phyloP scores from a whole-genome alignment of 2,329 filamentous ascomycete genomes.

The Septoria linicola region DNA sequence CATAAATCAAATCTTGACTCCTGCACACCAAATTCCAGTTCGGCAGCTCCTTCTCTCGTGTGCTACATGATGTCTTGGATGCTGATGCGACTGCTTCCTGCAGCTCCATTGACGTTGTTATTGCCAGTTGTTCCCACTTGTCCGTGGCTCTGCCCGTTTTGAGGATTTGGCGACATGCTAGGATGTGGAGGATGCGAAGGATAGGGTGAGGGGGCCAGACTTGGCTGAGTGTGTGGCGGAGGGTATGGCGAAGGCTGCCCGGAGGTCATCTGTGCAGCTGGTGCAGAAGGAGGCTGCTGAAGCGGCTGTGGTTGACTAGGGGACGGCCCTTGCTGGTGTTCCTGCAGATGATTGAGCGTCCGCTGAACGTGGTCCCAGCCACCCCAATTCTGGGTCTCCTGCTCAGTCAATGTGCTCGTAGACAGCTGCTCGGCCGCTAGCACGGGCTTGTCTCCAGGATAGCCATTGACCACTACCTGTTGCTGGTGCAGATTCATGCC shows the following conservation, averaged over 20 bases:
- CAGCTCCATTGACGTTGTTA: conserved; percentile 11
- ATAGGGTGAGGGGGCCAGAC: conserved; percentile 20
- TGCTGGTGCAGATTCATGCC: conserved; percentile 25
- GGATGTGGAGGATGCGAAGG: conserved; percentile 15
- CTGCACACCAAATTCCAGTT: not conserved
- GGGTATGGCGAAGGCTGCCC: conserved; percentile 19
- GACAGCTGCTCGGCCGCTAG: conserved; percentile 27
- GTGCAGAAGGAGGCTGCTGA: conserved; percentile 17
- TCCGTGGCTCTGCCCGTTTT: conserved; percentile 18
- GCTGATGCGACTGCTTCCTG: conserved; percentile 36
- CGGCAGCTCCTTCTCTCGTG: not conserved
- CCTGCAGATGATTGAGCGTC: conserved; percentile 57
- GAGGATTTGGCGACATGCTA: conserved; percentile 20
- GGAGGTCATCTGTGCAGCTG: conserved; percentile 8
- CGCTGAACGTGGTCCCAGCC: conserved; percentile 76
- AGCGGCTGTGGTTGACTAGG: conserved; percentile 21
- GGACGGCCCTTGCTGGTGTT: conserved; percentile 42
- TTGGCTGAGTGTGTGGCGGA: conserved; percentile 24
- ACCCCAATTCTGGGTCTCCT: conserved; percentile 62
- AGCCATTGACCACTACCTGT: conserved; percentile 22
- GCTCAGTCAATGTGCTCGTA: conserved; percentile 28
- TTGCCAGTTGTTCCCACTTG: conserved; percentile 13
- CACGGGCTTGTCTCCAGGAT: conserved; percentile 19
- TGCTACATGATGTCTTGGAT: conserved; percentile 41
- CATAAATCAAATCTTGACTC: not conserved